Percentiles rank a stretch among this genome's conserved stretches.
These are phyloP conservation scores for Cyberlindnera petersonii DNA, from an alignment of 805 yeast genomes.

Conservation along the genomic window DNA sequence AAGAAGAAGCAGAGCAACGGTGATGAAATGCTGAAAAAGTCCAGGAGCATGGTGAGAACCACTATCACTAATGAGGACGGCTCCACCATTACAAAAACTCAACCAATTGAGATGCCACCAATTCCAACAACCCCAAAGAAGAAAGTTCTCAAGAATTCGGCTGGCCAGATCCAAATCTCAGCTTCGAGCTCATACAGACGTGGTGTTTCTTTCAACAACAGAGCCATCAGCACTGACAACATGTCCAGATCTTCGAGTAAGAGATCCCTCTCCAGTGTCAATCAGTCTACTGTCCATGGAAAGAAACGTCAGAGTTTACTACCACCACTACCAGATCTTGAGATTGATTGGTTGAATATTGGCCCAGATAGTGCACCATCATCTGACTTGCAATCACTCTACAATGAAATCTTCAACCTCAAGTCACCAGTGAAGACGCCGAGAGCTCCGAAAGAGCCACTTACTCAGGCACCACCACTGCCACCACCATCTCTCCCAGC, in stretches of 20 bases:
- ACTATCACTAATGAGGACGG: conserved; percentile 34
- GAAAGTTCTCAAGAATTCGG: conserved; percentile 19
- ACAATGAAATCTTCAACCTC: conserved; percentile 29
- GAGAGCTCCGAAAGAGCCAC: conserved; percentile 2
- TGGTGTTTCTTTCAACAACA: conserved; percentile 30
- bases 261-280: conserved; percentile 16
- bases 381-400: conserved; percentile 28
- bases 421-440: conserved; percentile 16
- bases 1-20: conserved; percentile 29
- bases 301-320: conserved; percentile 27
- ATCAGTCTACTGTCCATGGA: neutral
- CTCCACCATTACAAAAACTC: conserved; percentile 22
- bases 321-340: conserved; percentile 29
- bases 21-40: conserved; percentile 36
- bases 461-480: neutral
- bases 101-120: conserved; percentile 15
- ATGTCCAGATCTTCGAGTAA: conserved; percentile 27
- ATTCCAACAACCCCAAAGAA: conserved; percentile 22
- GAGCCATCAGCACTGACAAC: conserved; percentile 8
- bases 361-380: conserved; percentile 20
- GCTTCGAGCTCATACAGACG: conserved; percentile 31
- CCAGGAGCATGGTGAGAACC: conserved; percentile 39
- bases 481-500: no score
- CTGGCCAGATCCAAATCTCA: conserved; percentile 28
- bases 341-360: conserved; percentile 23